Percentiles rank a stretch among this genome's conserved stretches.
These are phyloP conservation scores for Colletotrichum truncatum DNA, from an alignment of 2,329 filamentous ascomycete genomes.

Conservation along the genomic window DNA sequence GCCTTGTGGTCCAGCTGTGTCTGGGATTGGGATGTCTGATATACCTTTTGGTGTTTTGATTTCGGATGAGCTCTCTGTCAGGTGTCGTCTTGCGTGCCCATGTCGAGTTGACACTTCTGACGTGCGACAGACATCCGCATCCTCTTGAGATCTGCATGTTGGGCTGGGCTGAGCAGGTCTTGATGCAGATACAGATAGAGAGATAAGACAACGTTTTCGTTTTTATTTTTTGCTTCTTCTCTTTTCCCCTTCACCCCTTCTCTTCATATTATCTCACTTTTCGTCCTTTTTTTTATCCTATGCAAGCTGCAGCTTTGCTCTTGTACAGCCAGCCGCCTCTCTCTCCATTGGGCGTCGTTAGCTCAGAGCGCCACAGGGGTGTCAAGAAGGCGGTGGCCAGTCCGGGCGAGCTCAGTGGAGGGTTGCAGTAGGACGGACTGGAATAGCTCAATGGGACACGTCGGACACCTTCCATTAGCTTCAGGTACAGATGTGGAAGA, in stretches of 20 bases:
- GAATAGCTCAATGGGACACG: conserved; percentile 9
- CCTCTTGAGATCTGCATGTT: conserved; percentile 4
- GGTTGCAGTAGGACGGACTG: conserved; percentile 11
- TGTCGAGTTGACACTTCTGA: background rate
- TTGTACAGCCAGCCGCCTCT: conserved; percentile 4
- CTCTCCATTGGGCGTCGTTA: conserved; percentile 23
- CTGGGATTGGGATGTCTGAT: background rate
- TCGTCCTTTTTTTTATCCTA: conserved; percentile 9
- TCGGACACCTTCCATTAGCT: background rate
- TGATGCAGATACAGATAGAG: background rate
- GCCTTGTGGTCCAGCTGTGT: no score
- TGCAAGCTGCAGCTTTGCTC: background rate
- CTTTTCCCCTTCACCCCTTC: background rate
- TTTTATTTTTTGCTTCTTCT: background rate
- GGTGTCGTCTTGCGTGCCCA: background rate
- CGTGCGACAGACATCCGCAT: conserved; percentile 2
- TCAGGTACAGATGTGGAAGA: background rate
- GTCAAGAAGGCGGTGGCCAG: conserved; percentile 24
- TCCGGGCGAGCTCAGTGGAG: conserved; percentile 3
- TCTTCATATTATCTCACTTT: conserved; percentile 22
- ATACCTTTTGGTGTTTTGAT: background rate
- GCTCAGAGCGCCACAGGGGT: conserved; percentile 27
- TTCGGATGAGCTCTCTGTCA: no score
- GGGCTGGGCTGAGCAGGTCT: background rate
- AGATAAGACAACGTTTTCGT: background rate